Conservation (phyloP, 495 filamentous ascomycete genomes). For the Penicillium ucsense region DNA sequence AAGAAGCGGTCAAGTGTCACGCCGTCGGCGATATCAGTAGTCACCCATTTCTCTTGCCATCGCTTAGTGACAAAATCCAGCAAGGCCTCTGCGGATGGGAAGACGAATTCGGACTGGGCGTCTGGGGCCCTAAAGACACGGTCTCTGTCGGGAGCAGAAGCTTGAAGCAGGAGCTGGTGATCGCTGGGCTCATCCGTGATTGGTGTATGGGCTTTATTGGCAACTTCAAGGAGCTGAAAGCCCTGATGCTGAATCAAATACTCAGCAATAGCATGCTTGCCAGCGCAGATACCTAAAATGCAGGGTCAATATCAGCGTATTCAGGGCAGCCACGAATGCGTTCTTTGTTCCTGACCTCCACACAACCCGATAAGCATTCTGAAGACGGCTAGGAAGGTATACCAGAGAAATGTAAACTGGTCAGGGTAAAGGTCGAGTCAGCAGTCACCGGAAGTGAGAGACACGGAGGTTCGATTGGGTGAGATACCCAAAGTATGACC, state of each 20-base stretch:
- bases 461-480: no score
- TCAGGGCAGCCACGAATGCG: not conserved
- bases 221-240: slow-evolving; percentile 45
- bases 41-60: slow-evolving; percentile 78
- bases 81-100: slow-evolving; percentile 50
- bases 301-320: slow-evolving; percentile 2
- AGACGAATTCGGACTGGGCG: slow-evolving; percentile 28
- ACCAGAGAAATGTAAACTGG: not conserved
- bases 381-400: not conserved
- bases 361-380: slow-evolving; percentile 90
- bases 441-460: no score
- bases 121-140: slow-evolving; percentile 13
- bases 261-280: slow-evolving; percentile 75
- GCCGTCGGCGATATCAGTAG: slow-evolving; percentile 66
- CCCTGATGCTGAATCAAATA: slow-evolving; percentile 70
- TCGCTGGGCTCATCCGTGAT: slow-evolving; percentile 17
- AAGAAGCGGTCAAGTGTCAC: slow-evolving; percentile 58
- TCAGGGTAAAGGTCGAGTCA: no score
- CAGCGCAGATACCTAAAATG: slow-evolving; percentile 70
- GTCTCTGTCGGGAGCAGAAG: slow-evolving; percentile 14
- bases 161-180: slow-evolving; percentile 22
- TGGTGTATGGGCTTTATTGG: slow-evolving; percentile 7
- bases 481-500: no score
- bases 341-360: slow-evolving; percentile 51
- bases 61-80: slow-evolving; percentile 75